A percentile compares a stretch with the other conserved stretches of the same genome.
Conservation (phyloP, 176 grass and related monocot species). For the Lolium multiflorum region DNA sequence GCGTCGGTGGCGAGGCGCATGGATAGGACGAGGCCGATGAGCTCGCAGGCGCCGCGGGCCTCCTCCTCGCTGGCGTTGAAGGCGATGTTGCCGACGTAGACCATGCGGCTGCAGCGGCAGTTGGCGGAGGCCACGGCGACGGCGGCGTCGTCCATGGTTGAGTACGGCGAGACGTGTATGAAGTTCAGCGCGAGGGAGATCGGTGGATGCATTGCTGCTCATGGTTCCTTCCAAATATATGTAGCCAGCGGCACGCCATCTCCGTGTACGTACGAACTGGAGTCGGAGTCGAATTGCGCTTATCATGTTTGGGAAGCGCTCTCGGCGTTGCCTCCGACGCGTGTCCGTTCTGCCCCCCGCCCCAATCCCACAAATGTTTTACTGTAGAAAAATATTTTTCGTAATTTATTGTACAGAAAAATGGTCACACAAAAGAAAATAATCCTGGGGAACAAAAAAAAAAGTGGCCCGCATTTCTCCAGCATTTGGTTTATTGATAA, state of each 20-base stretch:
- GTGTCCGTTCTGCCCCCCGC: too few relatives aligned
- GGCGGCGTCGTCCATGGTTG: conserved; percentile 13
- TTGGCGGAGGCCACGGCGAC: background rate
- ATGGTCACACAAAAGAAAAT: too few relatives aligned
- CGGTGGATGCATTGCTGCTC: background rate
- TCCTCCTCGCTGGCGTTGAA: conserved; percentile 39
- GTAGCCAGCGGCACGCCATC: background rate
- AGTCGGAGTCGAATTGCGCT: background rate
- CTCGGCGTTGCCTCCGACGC: too few relatives aligned
- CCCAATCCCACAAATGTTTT: too few relatives aligned
- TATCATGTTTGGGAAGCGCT: background rate
- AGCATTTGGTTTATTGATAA: too few relatives aligned
- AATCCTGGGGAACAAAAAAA: too few relatives aligned
- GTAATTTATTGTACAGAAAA: too few relatives aligned
- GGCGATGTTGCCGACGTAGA: conserved; percentile 41
- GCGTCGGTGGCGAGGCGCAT: conserved; percentile 36
- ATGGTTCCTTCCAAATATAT: too few relatives aligned
- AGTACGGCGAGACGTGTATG: too few relatives aligned
- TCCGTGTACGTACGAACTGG: background rate
- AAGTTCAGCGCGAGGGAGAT: background rate
- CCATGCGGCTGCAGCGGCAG: conserved; percentile 38
- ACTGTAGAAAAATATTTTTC: too few relatives aligned
- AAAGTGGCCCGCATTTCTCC: too few relatives aligned
- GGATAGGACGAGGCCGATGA: conserved; percentile 34
- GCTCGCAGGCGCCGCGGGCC: conserved; percentile 29